Percentiles rank a stretch among this genome's conserved stretches.
Conservation (phyloP, 2,329 filamentous ascomycete genomes). For the Knufia fluminis region DNA sequence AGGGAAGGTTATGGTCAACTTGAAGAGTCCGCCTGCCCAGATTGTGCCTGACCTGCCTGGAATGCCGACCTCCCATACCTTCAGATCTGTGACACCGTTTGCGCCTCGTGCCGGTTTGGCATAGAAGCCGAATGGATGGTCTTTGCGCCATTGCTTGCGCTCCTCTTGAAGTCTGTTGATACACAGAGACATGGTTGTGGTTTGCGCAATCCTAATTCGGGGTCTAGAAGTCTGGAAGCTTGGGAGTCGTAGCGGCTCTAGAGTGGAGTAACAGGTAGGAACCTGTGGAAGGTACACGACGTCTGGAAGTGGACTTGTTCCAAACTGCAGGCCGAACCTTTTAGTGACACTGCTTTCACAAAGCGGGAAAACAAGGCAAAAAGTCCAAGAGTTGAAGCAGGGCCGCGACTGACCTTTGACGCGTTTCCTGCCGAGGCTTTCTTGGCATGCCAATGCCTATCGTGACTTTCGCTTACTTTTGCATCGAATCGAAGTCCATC, state of each 20-base stretch:
- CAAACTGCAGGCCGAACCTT: neutral
- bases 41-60: constrained; percentile 94
- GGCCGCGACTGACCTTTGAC: neutral
- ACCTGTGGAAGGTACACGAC: neutral
- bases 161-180: constrained; percentile 82
- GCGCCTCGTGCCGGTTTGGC: constrained; percentile 75
- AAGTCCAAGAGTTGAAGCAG: neutral
- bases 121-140: constrained; percentile 96
- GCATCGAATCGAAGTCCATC: neutral
- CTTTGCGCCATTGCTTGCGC: constrained; percentile 89
- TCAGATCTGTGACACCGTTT: constrained; percentile 71
- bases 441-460: constrained; percentile 6
- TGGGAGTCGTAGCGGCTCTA: neutral
- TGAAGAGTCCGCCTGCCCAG: constrained; percentile 97
- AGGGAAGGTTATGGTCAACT: constrained; percentile 83
- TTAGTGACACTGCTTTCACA: no score
- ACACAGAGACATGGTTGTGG: constrained; percentile 65
- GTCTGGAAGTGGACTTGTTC: neutral
- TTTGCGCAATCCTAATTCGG: neutral
- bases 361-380: constrained; percentile 1
- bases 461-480: neutral
- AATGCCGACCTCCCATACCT: constrained; percentile 93
- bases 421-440: no score
- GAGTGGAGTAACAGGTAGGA: neutral
- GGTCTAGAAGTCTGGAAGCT: neutral